Base-by-base conservation (phyloP, 2,329 filamentous ascomycete genomes). In the Pseudocercospora vitis region DNA sequence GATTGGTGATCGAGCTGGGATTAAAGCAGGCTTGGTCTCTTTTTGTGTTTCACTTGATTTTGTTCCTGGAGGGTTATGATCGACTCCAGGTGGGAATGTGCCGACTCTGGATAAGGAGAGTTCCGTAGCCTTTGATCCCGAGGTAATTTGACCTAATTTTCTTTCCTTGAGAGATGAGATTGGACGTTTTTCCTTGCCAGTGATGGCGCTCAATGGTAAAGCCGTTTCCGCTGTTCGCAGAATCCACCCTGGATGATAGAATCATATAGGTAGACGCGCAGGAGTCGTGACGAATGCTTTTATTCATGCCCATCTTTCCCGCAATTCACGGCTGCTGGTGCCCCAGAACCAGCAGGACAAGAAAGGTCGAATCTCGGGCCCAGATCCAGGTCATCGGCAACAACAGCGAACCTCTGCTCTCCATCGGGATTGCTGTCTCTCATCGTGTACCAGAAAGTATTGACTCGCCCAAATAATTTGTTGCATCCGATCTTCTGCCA, bases 401-500 rank as follows among this genome's bases (percentile, higher is more conserved):
- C 29, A 12, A 48, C 45, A 21, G 40, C 40, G 7, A 45, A 45
- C 5, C 12, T 45, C 12, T 14, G 14, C n/a, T 45, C 12, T 12
- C 40, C 24, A 4, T 16, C 48, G 7, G 48, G 35, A n/a, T 50
- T 50, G 6, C 49, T 42, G 40, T 56, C 53, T 8, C 33, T n/a
- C 3, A 56, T 12, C 11, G 53, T 88, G 75, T 85, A 90, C 85
- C 88, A 92, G 81, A 84, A 92, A 55, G 84, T 80, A 58, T 74
- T 73, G 60, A 72, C 76, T 46, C 78, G 78, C 64, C 80, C 82
- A 59, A 91, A 84, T 56, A 86, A 72, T 53, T 74, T 72, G 6
- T 29, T 28, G 78, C 90, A 96, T 49, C 85, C 88, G 51, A 92
- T 87, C 40, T 86, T 76, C 63, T 88, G 78, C 87, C 89, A 95